Evolutionary conservation across 1,284 basidiomycete genomes (phyloP).

Genomic region (Sporisorium iseilematis-ciliati): DNA sequence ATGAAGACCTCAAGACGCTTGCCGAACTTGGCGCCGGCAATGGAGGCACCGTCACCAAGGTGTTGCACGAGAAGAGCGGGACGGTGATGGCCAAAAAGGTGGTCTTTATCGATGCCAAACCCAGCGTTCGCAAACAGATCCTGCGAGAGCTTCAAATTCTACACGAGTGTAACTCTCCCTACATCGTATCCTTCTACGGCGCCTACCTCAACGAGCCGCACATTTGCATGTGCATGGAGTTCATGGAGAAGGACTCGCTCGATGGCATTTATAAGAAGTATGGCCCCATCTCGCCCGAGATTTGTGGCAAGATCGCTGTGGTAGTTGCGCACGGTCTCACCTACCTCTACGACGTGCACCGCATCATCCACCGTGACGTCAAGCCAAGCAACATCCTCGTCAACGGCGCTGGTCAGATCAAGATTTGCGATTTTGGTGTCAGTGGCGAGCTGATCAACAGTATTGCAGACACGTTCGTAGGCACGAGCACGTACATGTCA

Average conservation of each 20-base stretch:
- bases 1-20: constrained; percentile 75
- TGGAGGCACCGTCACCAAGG: constrained; percentile 95
- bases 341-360: constrained; percentile 97
- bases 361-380: constrained; percentile 99
- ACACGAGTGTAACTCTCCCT: constrained; percentile 92
- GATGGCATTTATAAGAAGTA: constrained; percentile 95
- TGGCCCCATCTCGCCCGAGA: constrained; percentile 87
- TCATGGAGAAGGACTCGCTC: constrained; percentile 81
- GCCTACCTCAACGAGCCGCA: constrained; percentile 96
- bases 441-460: constrained; percentile 98
- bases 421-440: constrained; percentile 98
- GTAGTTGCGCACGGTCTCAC: constrained; percentile 93
- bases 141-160: constrained; percentile 97
- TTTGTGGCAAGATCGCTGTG: constrained; percentile 89
- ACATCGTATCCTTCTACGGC: constrained; percentile 96
- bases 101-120: constrained; percentile 96
- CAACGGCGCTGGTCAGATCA: constrained; percentile 93
- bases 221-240: constrained; percentile 99
- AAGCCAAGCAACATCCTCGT: constrained; percentile 98
- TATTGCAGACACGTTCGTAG: constrained; percentile 98
- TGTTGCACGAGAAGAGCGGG: constrained; percentile 63
- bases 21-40: constrained; percentile 95
- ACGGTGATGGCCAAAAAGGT: constrained; percentile 69
- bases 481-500: constrained; percentile 99
- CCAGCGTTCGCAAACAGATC: constrained; percentile 96